Evolutionary conservation across 2,329 filamentous ascomycete genomes (phyloP), one percentile per base, ranked within the genome.

Genomic region (Graphium sp.): DNA sequence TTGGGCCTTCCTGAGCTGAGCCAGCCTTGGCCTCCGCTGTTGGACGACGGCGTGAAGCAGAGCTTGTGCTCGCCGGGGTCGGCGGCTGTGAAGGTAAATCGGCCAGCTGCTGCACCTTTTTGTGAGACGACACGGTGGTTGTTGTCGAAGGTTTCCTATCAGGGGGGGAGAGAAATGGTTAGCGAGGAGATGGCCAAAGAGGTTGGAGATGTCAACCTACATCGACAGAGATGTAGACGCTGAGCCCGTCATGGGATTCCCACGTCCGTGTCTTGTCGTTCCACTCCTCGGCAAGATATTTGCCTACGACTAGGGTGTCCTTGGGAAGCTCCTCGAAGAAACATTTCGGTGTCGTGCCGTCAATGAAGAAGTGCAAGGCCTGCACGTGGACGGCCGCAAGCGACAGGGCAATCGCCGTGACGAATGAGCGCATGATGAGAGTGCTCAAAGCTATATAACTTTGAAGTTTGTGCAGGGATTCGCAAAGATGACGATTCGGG

Each of bases 321-420:
- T 95, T 94, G 39, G 89, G 85, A 34, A 98, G 69, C 55, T 95
- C 87, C 60, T 98, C 89, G 58, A 80, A 92, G 72, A 98, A 98
- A 59, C 89, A 98, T 60, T 91, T 94, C 41, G 82, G 77, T 39
- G 70, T 60, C 28, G 69, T 67, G 45, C 79, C 81, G 50, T 95
- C 84, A 52, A 95, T 75, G 62, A 80, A 95, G 66, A 98, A 92
- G 72, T 92, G 87, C 34, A 98, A 69, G 32, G 85, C 84, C 49
- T 84, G 78, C 36, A 78, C 72, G 34, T 66, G 56, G 32, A 63
- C 56, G 52, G 58, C n/a, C n/a, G n/a, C n/a, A n/a, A n/a, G n/a
- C n/a, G n/a, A n/a, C n/a, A n/a, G n/a, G n/a, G n/a, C n/a, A n/a
- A n/a, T n/a, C n/a, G n/a, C n/a, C n/a, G n/a, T n/a, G n/a, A n/a